Conservation (phyloP, 768 basidiomycete species). For the Tulasnella sp. region DNA sequence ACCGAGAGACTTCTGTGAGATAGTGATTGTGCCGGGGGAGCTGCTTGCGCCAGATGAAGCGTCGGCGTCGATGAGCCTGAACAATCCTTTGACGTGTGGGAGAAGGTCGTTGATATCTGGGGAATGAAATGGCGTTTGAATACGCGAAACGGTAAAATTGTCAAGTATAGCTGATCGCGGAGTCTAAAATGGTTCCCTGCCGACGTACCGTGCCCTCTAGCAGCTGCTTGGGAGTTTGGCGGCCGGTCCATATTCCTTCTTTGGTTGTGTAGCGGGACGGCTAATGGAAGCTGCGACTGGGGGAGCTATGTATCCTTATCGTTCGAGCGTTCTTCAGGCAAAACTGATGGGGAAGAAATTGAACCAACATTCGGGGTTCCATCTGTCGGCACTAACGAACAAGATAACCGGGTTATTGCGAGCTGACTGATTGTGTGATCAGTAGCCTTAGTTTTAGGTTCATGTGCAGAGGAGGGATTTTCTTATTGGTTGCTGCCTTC, state of each 20-base stretch:
- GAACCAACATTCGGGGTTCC: too few relatives aligned
- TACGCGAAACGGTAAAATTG: too few relatives aligned
- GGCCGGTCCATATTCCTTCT: not conserved
- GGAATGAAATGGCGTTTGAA: too few relatives aligned
- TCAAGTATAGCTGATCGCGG: too few relatives aligned
- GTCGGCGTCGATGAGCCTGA: conserved; percentile 53
- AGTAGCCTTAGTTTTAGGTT: too few relatives aligned
- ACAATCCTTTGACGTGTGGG: conserved; percentile 45
- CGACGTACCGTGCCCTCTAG: not conserved
- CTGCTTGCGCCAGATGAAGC: conserved; percentile 51
- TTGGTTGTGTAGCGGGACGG: too few relatives aligned
- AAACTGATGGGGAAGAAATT: not conserved
- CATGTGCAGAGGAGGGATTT: too few relatives aligned
- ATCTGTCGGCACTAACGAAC: too few relatives aligned
- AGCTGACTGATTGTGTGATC: too few relatives aligned
- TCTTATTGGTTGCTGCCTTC: too few relatives aligned
- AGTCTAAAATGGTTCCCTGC: too few relatives aligned
- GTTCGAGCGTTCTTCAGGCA: not conserved
- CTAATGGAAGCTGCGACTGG: not conserved
- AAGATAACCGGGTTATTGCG: too few relatives aligned
- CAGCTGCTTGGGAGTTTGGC: not conserved
- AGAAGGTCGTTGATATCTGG: conserved; percentile 7
- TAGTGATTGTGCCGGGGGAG: conserved; percentile 62
- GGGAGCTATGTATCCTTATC: not conserved
- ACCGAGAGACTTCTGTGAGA: conserved; percentile 50